Percentiles rank a stretch among this genome's conserved stretches.
phyloP scores from a whole-genome alignment of 371 early-diverging fungal genomes.

The Mortierella sp. region DNA sequence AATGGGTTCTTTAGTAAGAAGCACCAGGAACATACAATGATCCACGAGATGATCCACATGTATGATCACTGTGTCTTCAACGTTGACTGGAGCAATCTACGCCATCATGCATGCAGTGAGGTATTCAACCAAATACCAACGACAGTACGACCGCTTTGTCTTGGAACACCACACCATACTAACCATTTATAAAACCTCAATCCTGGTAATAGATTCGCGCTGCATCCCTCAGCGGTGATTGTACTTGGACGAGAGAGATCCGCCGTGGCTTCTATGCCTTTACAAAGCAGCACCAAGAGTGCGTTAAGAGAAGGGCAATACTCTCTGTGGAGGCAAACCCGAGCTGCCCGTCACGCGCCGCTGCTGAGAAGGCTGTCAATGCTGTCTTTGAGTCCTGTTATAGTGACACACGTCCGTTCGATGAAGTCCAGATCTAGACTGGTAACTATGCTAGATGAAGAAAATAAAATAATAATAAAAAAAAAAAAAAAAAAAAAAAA shows the following conservation, averaged over 20 bases:
- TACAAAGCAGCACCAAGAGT: conserved; percentile 92
- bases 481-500: not conserved
- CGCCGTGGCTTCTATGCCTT: conserved; percentile 82
- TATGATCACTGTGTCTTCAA: conserved; percentile 89
- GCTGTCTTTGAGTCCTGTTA: conserved; percentile 93
- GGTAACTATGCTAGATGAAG: not conserved
- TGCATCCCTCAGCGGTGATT: conserved; percentile 92
- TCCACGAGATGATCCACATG: conserved; percentile 97
- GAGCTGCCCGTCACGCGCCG: conserved; percentile 73
- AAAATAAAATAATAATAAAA: not conserved
- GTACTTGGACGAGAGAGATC: conserved; percentile 87
- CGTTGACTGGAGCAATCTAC: conserved; percentile 84
- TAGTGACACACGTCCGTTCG: conserved; percentile 93
- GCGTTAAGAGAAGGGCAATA: conserved; percentile 91
- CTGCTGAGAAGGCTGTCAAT: conserved; percentile 89
- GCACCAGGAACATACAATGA: conserved; percentile 90
- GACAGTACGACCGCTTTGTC: not conserved
- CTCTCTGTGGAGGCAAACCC: conserved; percentile 83
- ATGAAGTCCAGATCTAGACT: conserved; percentile 82
- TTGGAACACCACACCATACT: not conserved
- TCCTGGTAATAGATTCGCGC: conserved; percentile 77
- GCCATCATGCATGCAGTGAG: conserved; percentile 94
- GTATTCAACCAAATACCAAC: conserved; percentile 42
- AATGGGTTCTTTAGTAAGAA: conserved; percentile 77
- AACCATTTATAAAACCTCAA: not conserved